Conservation (phyloP, 2,329 filamentous ascomycete genomes). For the Alternaria sp. region DNA sequence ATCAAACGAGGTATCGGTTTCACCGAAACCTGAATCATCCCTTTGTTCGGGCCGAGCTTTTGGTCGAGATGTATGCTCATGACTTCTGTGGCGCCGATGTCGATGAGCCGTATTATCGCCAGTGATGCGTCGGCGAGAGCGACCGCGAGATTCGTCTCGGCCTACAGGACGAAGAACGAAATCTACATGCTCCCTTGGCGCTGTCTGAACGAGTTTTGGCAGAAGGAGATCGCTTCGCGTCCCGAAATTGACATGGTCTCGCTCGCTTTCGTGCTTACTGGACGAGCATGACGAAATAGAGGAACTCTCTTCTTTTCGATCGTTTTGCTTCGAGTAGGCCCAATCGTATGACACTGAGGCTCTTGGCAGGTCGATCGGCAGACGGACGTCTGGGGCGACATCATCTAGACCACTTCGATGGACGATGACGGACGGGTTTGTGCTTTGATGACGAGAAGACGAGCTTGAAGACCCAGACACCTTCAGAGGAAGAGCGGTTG, state of each 20-base stretch:
- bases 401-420: conserved; percentile 4
- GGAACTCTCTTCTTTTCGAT: conserved; percentile 6
- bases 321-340: conserved; percentile 31
- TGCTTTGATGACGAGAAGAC: background rate
- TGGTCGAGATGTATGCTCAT: conserved; percentile 17
- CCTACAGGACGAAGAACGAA: conserved; percentile 40
- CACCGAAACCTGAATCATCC: conserved; percentile 23
- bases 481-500: conserved; percentile 32
- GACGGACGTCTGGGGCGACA: conserved; percentile 12
- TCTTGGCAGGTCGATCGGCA: conserved; percentile 17
- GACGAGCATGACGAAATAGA: conserved; percentile 24
- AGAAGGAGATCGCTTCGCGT: conserved; percentile 36
- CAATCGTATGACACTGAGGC: conserved; percentile 38
- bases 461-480: conserved; percentile 21
- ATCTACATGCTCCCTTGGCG: conserved; percentile 42
- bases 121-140: conserved; percentile 25
- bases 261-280: conserved; percentile 4
- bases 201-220: conserved; percentile 29
- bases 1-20: conserved; percentile 29
- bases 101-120: conserved; percentile 14
- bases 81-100: conserved; percentile 21
- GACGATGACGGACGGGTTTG: background rate
- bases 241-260: conserved; percentile 23
- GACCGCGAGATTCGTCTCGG: conserved; percentile 39
- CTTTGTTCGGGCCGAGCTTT: conserved; percentile 11